Evolutionary conservation across 345 rosid species (phyloP).

Genomic region (Excoecaria agallocha): DNA sequence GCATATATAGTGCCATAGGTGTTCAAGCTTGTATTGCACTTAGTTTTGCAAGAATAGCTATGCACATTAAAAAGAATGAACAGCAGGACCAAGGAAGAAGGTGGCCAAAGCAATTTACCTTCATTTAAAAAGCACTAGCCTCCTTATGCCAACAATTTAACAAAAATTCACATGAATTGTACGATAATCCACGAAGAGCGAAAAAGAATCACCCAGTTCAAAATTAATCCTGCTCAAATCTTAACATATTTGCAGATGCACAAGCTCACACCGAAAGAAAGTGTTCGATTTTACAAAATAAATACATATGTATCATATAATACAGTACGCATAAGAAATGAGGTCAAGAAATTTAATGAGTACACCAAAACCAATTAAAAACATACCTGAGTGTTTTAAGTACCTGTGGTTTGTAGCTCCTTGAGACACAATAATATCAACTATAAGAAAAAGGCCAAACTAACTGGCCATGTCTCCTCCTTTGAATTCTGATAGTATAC

Average conservation of each 20-base stretch:
- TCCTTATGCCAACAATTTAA: background rate
- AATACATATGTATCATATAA: slow-evolving; percentile 9
- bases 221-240: slow-evolving; percentile 9
- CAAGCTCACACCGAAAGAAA: slow-evolving; percentile 14
- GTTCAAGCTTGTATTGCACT: too few relatives aligned
- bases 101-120: too few relatives aligned
- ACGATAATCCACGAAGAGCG: background rate
- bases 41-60: too few relatives aligned
- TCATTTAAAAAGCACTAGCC: too few relatives aligned
- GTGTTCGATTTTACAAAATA: slow-evolving; percentile 5
- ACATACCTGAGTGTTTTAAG: slow-evolving; percentile 10
- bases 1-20: too few relatives aligned
- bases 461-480: background rate
- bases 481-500: background rate
- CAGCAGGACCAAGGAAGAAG: too few relatives aligned
- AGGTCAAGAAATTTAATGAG: slow-evolving; percentile 4
- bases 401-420: slow-evolving; percentile 23
- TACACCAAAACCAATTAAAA: slow-evolving; percentile 16
- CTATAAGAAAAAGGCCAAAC: slow-evolving; percentile 5
- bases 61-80: too few relatives aligned
- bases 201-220: background rate
- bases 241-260: slow-evolving; percentile 15
- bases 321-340: slow-evolving; percentile 20
- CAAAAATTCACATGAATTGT: background rate
- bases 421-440: slow-evolving; percentile 14